A percentile compares a stretch with the other conserved stretches of the same genome.
phyloP scores from a whole-genome alignment of 1,284 basidiomycete genomes.

The Ceratobasidium sp. region DNA sequence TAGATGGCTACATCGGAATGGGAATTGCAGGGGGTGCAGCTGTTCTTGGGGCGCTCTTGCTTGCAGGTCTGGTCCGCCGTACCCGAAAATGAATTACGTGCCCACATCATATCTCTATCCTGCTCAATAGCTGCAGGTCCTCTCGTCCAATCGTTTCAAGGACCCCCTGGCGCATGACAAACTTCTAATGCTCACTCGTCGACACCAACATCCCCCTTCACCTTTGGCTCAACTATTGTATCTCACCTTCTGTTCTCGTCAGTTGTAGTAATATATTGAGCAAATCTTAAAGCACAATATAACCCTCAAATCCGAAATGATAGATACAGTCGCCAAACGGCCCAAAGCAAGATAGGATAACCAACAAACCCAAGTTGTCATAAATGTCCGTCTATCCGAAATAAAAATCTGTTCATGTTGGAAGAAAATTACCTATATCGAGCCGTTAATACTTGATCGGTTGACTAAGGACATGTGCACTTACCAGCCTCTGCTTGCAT shows the following conservation, averaged over 20 bases:
- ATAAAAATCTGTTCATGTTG: conserved; percentile 39
- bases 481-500: conserved; percentile 54
- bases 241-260: conserved; percentile 7
- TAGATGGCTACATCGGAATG: conserved; percentile 94
- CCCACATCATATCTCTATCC: conserved; percentile 16
- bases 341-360: conserved; percentile 15
- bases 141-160: conserved; percentile 29
- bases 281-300: conserved; percentile 20
- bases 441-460: conserved; percentile 16
- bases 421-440: conserved; percentile 41
- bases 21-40: conserved; percentile 90
- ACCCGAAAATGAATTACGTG: conserved; percentile 31
- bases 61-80: conserved; percentile 86
- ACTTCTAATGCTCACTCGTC: neutral
- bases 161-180: conserved; percentile 20
- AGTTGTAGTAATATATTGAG: conserved; percentile 40
- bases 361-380: conserved; percentile 2
- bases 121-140: conserved; percentile 32
- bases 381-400: conserved; percentile 13
- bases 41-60: conserved; percentile 81
- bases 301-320: conserved; percentile 17
- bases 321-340: conserved; percentile 38
- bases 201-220: neutral
- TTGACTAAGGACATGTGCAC: conserved; percentile 40
- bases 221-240: neutral